phyloP scores from a whole-genome alignment of 2,329 filamentous ascomycete species.

The Colletotrichum costaricense region DNA sequence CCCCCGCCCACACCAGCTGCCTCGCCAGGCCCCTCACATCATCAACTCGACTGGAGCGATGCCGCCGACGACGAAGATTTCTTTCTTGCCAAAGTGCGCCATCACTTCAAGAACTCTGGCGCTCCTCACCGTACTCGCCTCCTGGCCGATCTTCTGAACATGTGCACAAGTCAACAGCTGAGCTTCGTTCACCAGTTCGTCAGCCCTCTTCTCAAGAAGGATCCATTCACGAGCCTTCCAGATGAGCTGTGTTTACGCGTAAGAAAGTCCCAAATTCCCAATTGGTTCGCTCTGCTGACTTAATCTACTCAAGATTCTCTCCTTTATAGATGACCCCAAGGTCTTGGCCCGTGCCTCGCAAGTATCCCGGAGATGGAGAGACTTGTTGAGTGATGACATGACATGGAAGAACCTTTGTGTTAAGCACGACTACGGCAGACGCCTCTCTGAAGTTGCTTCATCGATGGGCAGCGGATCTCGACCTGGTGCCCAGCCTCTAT shows the following conservation, averaged over 20 bases:
- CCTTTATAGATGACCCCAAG: conserved; percentile 96
- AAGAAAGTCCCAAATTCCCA: conserved; percentile 46
- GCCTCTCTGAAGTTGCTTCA: conserved; percentile 60
- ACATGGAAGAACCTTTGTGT: conserved; percentile 98
- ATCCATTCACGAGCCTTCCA: conserved; percentile 91
- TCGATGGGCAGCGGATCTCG: conserved; percentile 21
- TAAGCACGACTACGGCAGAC: conserved; percentile 86
- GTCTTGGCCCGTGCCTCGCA: conserved; percentile 93
- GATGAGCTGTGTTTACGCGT: conserved; percentile 93
- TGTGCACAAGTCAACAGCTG: conserved; percentile 94
- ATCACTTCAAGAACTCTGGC: conserved; percentile 83
- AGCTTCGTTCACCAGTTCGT: conserved; percentile 98
- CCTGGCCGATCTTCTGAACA: conserved; percentile 87
- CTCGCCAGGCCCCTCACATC: conserved; percentile 71
- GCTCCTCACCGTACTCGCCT: conserved; percentile 82
- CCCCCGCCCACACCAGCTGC: conserved; percentile 74
- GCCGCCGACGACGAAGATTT: conserved; percentile 85
- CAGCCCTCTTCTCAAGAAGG: conserved; percentile 92
- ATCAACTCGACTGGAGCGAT: conserved; percentile 78
- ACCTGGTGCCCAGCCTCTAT: conserved; percentile 25
- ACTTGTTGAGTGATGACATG: conserved; percentile 94
- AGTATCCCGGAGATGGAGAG: conserved; percentile 94
- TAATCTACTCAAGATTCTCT: conserved; percentile 75
- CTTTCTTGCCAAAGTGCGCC: conserved; percentile 81
- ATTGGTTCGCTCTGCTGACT: not conserved